These are phyloP conservation scores for Cercospora sp. DNA, from an alignment of 2,329 filamentous ascomycete species.

Conservation along the genomic window DNA sequence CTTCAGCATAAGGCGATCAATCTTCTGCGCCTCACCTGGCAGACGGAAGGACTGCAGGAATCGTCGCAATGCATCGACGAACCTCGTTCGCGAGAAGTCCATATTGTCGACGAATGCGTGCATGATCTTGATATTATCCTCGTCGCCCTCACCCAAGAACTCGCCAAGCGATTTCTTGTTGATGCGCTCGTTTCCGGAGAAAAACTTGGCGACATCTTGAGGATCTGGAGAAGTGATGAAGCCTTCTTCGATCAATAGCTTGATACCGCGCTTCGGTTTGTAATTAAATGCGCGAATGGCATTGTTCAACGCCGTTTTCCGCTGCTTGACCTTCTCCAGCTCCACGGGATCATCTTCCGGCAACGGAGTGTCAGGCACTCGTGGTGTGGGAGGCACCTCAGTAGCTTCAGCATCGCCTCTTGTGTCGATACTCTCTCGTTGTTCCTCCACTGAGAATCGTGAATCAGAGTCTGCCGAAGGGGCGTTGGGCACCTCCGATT, in stretches of 20 bases:
- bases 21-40: conserved; percentile 96
- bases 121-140: conserved; percentile 95
- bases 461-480: conserved; percentile 44
- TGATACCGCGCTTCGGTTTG: conserved; percentile 93
- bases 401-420: conserved; percentile 37
- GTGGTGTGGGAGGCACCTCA: conserved; percentile 43
- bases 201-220: conserved; percentile 79
- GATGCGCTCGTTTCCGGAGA: conserved; percentile 76
- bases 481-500: conserved; percentile 50
- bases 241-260: conserved; percentile 75
- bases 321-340: conserved; percentile 90
- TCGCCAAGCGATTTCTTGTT: conserved; percentile 94
- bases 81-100: conserved; percentile 88
- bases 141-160: conserved; percentile 89
- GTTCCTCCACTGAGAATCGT: conserved; percentile 57
- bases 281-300: conserved; percentile 93
- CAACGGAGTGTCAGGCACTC: conserved; percentile 41
- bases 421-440: conserved; percentile 76
- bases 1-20: conserved; percentile 98
- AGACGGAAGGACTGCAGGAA: conserved; percentile 94
- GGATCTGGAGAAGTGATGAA: conserved; percentile 81
- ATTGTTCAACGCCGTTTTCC: conserved; percentile 88
- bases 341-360: conserved; percentile 87
- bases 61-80: conserved; percentile 85
- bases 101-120: conserved; percentile 95